Percentiles rank a stretch among this genome's conserved stretches.
These are phyloP conservation scores for Cladosporium phlei DNA, from an alignment of 2,329 filamentous ascomycete species.

Conservation along the genomic window DNA sequence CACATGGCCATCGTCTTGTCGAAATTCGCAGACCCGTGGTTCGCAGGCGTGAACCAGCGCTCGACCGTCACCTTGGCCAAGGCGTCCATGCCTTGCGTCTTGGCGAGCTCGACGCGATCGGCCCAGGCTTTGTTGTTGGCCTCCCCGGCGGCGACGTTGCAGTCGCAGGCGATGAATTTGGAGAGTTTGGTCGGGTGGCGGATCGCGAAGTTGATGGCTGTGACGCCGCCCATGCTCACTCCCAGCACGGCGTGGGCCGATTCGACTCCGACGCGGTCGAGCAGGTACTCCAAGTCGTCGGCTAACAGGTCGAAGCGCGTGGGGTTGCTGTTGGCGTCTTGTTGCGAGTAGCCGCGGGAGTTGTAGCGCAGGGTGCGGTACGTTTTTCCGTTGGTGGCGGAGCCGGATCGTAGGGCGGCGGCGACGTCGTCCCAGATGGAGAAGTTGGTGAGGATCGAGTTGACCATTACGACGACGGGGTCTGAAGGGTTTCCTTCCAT, in stretches of 20 bases:
- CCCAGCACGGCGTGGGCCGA: slow-evolving; percentile 65
- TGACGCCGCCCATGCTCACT: slow-evolving; percentile 77
- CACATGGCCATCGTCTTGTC: slow-evolving; percentile 65
- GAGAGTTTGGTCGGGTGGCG: slow-evolving; percentile 55
- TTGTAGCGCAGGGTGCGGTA: slow-evolving; percentile 75
- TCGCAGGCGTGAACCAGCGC: slow-evolving; percentile 65
- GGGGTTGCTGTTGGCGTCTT: slow-evolving; percentile 38
- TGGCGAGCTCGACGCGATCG: slow-evolving; percentile 64
- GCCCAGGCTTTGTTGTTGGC: slow-evolving; percentile 76
- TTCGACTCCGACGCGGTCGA: slow-evolving; percentile 64
- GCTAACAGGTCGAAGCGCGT: slow-evolving; percentile 60
- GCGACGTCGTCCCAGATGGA: slow-evolving; percentile 79
- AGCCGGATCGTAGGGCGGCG: slow-evolving; percentile 48
- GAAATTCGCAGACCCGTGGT: slow-evolving; percentile 56
- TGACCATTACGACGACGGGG: slow-evolving; percentile 69
- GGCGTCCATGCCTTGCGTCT: slow-evolving; percentile 32
- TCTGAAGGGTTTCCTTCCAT: slow-evolving; percentile 69
- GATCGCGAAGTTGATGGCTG: slow-evolving; percentile 67
- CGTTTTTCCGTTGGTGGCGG: slow-evolving; percentile 49
- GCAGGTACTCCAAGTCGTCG: slow-evolving; percentile 60
- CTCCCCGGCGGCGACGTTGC: slow-evolving; percentile 65
- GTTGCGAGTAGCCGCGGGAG: slow-evolving; percentile 60
- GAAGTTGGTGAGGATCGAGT: slow-evolving; percentile 73
- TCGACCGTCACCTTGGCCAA: slow-evolving; percentile 67
- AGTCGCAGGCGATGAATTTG: slow-evolving; percentile 71